Conservation (phyloP, 208 protist species). For the Naegleria fowleri region DNA sequence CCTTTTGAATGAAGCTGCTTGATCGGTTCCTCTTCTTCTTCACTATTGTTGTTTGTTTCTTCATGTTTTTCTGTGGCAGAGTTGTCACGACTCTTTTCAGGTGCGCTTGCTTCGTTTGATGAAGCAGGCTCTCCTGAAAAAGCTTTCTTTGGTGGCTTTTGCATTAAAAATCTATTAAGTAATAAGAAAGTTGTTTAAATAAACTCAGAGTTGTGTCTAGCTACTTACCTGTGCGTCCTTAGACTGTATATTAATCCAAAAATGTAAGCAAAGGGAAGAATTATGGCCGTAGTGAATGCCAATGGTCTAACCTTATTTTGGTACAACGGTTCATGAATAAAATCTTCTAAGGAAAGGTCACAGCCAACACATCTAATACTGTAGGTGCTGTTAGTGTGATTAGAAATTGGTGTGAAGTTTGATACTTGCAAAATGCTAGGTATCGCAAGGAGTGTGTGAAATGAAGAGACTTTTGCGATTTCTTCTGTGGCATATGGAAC, state of each 20-base stretch:
- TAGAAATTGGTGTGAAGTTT: not conserved
- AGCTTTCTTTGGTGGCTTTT: not conserved
- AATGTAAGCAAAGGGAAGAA: not conserved
- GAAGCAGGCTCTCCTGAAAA: not conserved
- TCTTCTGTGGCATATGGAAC: not conserved
- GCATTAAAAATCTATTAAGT: not conserved
- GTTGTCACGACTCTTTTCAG: not conserved
- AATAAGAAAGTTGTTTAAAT: too few relatives aligned
- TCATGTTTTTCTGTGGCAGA: not conserved
- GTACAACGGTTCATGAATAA: not conserved
- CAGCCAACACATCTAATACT: not conserved
- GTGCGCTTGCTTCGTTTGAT: not conserved
- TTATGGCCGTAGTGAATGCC: not conserved
- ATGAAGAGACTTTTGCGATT: not conserved
- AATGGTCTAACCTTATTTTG: not conserved
- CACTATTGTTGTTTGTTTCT: not conserved
- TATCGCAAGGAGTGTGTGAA: too few relatives aligned
- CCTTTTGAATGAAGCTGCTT: not conserved
- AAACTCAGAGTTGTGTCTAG: too few relatives aligned
- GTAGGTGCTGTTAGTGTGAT: not conserved
- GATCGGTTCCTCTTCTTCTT: not conserved
- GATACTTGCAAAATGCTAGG: too few relatives aligned
- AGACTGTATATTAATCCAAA: not conserved
- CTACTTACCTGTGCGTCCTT: not conserved
- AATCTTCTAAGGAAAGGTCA: not conserved